Evolutionary conservation across 1,284 basidiomycete genomes (phyloP).

Genomic region (Amylostereum chailletii): DNA sequence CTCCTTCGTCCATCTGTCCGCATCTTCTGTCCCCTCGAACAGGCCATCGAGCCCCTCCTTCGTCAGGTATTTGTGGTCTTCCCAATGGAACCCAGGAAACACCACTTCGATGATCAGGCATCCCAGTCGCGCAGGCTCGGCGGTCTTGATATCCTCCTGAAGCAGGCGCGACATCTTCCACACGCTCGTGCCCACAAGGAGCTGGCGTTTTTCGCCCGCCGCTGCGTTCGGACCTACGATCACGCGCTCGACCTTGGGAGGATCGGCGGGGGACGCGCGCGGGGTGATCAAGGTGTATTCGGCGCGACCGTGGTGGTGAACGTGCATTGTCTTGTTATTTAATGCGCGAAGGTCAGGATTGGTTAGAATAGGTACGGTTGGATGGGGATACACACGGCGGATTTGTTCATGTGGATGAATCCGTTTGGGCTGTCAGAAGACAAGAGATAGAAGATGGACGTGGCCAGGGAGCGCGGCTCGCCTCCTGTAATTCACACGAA

Average conservation of each 20-base stretch:
- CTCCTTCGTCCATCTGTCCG: slow-evolving; percentile 11
- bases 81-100: slow-evolving; percentile 39
- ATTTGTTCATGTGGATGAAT: slow-evolving; percentile 39
- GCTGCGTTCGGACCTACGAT: slow-evolving; percentile 31
- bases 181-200: slow-evolving; percentile 36
- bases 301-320: slow-evolving; percentile 37
- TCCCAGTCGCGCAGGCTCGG: slow-evolving; percentile 16
- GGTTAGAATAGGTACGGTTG: not conserved
- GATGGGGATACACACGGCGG: slow-evolving; percentile 22
- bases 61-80: slow-evolving; percentile 37
- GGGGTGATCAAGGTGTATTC: slow-evolving; percentile 38
- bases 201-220: slow-evolving; percentile 32
- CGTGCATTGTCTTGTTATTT: slow-evolving; percentile 34
- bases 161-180: slow-evolving; percentile 43
- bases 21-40: slow-evolving; percentile 17
- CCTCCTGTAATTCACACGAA: slow-evolving; percentile 13
- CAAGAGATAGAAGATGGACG: slow-evolving; percentile 40
- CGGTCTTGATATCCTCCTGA: slow-evolving; percentile 24
- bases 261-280: slow-evolving; percentile 11
- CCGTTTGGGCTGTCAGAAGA: slow-evolving; percentile 29
- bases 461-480: slow-evolving; percentile 24
- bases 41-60: slow-evolving; percentile 21
- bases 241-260: slow-evolving; percentile 4
- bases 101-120: slow-evolving; percentile 44
- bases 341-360: not conserved